phyloP scores from a whole-genome alignment of 805 yeast genomes.

The Wickerhamomyces sydowiorum region DNA sequence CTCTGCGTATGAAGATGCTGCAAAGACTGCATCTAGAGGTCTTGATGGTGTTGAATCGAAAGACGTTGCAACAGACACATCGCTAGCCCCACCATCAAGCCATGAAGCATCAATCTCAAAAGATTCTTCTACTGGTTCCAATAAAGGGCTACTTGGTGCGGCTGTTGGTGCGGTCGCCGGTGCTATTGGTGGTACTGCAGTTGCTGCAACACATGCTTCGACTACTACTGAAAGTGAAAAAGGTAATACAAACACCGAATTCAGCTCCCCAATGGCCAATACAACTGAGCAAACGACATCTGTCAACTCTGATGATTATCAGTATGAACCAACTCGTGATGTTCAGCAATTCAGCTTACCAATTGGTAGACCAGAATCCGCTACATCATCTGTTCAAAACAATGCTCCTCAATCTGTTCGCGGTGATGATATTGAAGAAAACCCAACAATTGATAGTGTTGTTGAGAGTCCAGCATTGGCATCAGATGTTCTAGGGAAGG shows the following conservation, averaged over 20 bases:
- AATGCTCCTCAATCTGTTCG: slow-evolving; percentile 89
- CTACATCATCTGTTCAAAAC: slow-evolving; percentile 87
- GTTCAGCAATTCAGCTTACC: slow-evolving; percentile 20
- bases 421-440: slow-evolving; percentile 48
- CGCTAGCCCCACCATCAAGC: neutral
- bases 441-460: slow-evolving; percentile 19
- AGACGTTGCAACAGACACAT: neutral
- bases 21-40: slow-evolving; percentile 9
- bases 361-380: slow-evolving; percentile 61
- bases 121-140: slow-evolving; percentile 5
- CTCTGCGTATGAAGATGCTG: slow-evolving; percentile 7
- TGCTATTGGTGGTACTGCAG: slow-evolving; percentile 20
- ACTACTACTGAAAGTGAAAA: slow-evolving; percentile 29
- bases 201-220: slow-evolving; percentile 19
- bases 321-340: slow-evolving; percentile 12
- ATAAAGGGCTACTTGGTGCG: slow-evolving; percentile 9
- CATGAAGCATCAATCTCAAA: neutral
- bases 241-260: slow-evolving; percentile 17
- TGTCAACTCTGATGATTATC: slow-evolving; percentile 21
- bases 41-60: slow-evolving; percentile 7
- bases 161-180: slow-evolving; percentile 27
- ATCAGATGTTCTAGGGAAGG: slow-evolving; percentile 25
- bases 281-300: slow-evolving; percentile 22
- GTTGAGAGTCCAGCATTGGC: slow-evolving; percentile 24
- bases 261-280: slow-evolving; percentile 16